Evolutionary conservation across 345 rosid species (phyloP).

Genomic region (Eucalyptus globulus): DNA sequence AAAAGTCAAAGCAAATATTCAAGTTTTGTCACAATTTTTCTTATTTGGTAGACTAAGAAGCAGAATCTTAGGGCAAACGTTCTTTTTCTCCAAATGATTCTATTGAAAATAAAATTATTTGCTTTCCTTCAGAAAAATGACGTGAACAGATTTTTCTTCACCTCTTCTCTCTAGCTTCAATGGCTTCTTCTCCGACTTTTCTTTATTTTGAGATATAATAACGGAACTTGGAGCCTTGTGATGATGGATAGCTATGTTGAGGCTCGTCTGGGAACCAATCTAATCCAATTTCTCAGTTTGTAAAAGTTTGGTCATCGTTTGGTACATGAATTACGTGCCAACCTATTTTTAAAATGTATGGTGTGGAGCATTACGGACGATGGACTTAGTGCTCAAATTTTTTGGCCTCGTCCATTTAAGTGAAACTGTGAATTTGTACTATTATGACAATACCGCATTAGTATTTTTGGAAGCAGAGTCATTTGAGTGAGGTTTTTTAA

Average conservation of each 20-base stretch:
- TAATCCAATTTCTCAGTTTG: neutral
- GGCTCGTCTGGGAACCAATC: neutral
- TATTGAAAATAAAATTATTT: neutral
- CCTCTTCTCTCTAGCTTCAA: neutral
- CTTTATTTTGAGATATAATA: neutral
- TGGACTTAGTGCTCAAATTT: neutral
- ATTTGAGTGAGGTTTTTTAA: neutral
- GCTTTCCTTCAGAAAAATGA: neutral
- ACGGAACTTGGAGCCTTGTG: neutral
- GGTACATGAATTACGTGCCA: neutral
- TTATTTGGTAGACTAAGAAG: neutral
- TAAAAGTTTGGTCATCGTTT: neutral
- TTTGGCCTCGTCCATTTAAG: neutral
- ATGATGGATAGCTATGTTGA: neutral
- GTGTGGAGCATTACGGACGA: neutral
- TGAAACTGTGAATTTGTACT: neutral
- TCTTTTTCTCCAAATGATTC: neutral
- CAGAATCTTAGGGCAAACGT: neutral
- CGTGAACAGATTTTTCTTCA: neutral
- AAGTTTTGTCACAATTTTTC: neutral
- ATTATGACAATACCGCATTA: neutral
- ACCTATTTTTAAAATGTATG: neutral
- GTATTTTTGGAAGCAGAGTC: neutral
- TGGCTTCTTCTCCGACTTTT: neutral
- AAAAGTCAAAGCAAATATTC: neutral